phyloP scores from a whole-genome alignment of 805 yeast genomes.

The Candida hispaniensis region DNA sequence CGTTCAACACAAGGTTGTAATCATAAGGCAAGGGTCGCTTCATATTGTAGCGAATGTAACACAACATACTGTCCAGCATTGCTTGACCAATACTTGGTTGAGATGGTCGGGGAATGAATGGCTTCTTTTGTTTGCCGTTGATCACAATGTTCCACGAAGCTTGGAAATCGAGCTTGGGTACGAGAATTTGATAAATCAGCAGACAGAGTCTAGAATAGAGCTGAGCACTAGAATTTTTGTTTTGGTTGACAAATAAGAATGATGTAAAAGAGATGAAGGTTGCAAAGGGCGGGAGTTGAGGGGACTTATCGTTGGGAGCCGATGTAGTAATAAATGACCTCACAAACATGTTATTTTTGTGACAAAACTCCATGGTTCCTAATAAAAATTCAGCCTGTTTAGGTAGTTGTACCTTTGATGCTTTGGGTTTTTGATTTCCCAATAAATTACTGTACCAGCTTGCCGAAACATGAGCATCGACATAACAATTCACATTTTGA shows the following conservation, averaged over 20 bases:
- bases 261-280: slow-evolving; percentile 27
- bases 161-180: slow-evolving; percentile 24
- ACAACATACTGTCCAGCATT: slow-evolving; percentile 27
- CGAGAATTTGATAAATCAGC: slow-evolving; percentile 26
- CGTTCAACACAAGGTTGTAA: slow-evolving; percentile 23
- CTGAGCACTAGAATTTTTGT: slow-evolving; percentile 21
- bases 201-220: slow-evolving; percentile 27
- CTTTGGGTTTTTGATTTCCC: too few species aligned
- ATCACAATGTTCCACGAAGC: slow-evolving; percentile 3
- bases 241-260: slow-evolving; percentile 26
- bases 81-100: slow-evolving; percentile 28
- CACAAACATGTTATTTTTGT: slow-evolving; percentile 30
- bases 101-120: slow-evolving; percentile 23
- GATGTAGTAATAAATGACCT: slow-evolving; percentile 18
- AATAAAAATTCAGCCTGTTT: too few species aligned
- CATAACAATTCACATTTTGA: too few species aligned
- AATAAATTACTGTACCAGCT: too few species aligned
- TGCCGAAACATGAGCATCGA: too few species aligned
- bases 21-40: slow-evolving; percentile 23
- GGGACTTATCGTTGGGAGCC: slow-evolving; percentile 18
- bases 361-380: slow-evolving; percentile 29
- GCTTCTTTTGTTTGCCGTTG: slow-evolving; percentile 20
- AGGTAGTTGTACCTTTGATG: too few species aligned
- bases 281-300: slow-evolving; percentile 23
- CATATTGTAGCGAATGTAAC: slow-evolving; percentile 28